These are phyloP conservation scores for Leccinum broughii DNA, from an alignment of 768 basidiomycete species.

Conservation along the genomic window DNA sequence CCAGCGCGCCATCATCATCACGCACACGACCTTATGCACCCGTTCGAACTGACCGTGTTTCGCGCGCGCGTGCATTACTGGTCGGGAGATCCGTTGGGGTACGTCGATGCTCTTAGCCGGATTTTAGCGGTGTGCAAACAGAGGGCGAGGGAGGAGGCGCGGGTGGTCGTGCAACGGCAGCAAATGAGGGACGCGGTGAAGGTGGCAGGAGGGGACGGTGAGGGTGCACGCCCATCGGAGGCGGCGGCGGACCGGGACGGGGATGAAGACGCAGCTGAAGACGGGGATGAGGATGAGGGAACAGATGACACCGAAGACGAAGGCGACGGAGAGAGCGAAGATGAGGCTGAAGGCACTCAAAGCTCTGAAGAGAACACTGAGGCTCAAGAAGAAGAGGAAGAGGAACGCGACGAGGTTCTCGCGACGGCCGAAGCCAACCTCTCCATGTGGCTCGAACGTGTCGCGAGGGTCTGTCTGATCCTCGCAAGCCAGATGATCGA, in stretches of 20 bases:
- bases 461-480: slow-evolving; percentile 71
- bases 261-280: not conserved
- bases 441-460: slow-evolving; percentile 84
- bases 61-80: slow-evolving; percentile 76
- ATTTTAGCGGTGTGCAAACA: slow-evolving; percentile 61
- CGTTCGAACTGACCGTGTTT: slow-evolving; percentile 66
- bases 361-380: not conserved
- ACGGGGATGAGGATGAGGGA: not conserved
- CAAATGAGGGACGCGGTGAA: not conserved
- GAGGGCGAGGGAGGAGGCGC: slow-evolving; percentile 41
- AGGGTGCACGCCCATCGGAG: slow-evolving; percentile 1
- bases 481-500: slow-evolving; percentile 81
- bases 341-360: not conserved
- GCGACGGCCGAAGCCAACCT: slow-evolving; percentile 34
- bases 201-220: not conserved
- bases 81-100: slow-evolving; percentile 78
- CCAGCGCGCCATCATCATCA: slow-evolving; percentile 22
- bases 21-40: slow-evolving; percentile 19
- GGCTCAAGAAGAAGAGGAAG: slow-evolving; percentile 5
- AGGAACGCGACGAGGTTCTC: slow-evolving; percentile 20
- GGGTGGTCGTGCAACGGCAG: slow-evolving; percentile 17
- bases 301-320: not conserved
- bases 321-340: not conserved
- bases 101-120: slow-evolving; percentile 71
- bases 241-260: slow-evolving; percentile 25